Evolutionary conservation across 768 basidiomycete species (phyloP), one percentile per base, ranked within the genome.

Genomic region (Pulveroboletus frians): DNA sequence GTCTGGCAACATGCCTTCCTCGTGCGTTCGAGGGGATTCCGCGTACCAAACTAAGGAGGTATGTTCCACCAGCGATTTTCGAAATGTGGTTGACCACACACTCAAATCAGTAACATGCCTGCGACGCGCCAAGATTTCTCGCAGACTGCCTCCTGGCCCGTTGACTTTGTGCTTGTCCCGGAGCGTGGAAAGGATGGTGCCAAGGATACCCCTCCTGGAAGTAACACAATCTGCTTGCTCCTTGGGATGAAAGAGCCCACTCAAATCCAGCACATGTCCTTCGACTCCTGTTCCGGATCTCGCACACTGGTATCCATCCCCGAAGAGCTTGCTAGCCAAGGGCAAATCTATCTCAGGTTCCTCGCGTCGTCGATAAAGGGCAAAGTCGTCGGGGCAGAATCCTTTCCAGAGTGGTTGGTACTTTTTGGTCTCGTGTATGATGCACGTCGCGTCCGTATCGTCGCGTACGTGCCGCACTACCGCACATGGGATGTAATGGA

Each of bases 381-480:
- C 39, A 35, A 9, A 7, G 3, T 29, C 7, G 15, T 20, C 38
- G 38, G 21, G 20, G 23, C 39, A 1, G 27, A 29, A 37, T 17
- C 48, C 38, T 54, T 59, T 43, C 63, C 63, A 13, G 62, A 66
- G 39, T 61, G 63, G 64, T 37, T 65, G 21, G 43, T 64, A 0
- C 39, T 61, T 9, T 64, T 66, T 29, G 59, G 59, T 14, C 54
- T 66, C 40, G 7, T 53, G n/a, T 64, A 54, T 17, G 62, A 59
- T 23, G 18, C 36, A 0, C 52, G 48, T 39, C 53, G 34, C 20
- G 20, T 61, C n/a, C 54, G 52, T 15, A 50, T 65, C 36, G 18
- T 61, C 32, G 64, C 59, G 3, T 56, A 52, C 32, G 30, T 65
- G 32, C 64, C 63, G 11, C 41, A n/a, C 41, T 47, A 39, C 38